Evolutionary conservation across 208 protist species (phyloP), one percentile per base, ranked within the genome.

Genomic region (Leishmania braziliensis): DNA sequence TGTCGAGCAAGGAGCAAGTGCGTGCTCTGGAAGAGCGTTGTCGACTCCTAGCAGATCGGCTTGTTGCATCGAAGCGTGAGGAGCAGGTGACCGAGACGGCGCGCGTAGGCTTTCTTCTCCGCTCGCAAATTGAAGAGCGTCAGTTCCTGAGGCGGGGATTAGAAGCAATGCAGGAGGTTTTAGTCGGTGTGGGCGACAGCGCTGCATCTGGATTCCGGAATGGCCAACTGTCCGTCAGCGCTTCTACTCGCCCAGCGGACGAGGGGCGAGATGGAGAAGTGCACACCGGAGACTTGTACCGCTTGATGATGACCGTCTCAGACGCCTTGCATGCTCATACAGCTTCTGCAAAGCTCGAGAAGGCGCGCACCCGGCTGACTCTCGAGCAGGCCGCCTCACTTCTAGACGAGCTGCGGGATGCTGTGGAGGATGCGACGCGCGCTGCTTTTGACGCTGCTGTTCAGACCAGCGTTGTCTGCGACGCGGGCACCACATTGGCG

Each of bases 81-180:
- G 75, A 81, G 23, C 90, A 95, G 81, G 68, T 90, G 43, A 86
- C 88, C 60, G 87, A 95, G 79, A 88, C 85, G n/a, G 78, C 88
- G 5, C 90, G 90, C 76, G 85, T 94, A 63, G 75, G 85, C 51
- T 93, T 94, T 84, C 86, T 96, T 5, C 84, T 94, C 20, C 89
- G 91, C 53, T 85, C 88, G 16, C 92, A 96, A 79, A 87, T 91
- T 75, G 91, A 93, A 84, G 92, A 96, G 86, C 89, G 91, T 26
- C 84, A 83, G 68, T 93, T 93, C 79, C 75, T 94, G 48, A 83
- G 74, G 46, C 88, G 90, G 12, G 83, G 78, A 36, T 58, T 96
- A 36, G 65, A 84, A 29, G 85, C 60, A 2, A 82, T 96, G 46
- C 80, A 93, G 75, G 75, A 88, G 72, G 75, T 85, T 23, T 70